Conservation (phyloP, 2,329 filamentous ascomycete species). For the Hypoxylon sp. region DNA sequence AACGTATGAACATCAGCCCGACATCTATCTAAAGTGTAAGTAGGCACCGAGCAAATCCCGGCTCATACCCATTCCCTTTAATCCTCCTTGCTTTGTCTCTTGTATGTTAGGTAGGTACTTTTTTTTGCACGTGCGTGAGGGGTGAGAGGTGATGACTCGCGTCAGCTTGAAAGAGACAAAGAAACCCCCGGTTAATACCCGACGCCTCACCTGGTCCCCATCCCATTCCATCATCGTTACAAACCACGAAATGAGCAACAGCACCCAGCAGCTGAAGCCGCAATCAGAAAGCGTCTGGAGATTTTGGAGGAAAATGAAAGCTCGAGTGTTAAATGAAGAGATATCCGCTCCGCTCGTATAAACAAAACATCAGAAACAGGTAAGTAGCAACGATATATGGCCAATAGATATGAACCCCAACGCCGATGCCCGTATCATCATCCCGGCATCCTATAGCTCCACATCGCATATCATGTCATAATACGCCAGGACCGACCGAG, state of each 20-base stretch:
- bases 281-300: background rate
- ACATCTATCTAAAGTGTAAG: background rate
- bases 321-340: slow-evolving; percentile 16
- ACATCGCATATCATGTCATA: slow-evolving; percentile 9
- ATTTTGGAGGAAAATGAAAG: slow-evolving; percentile 4
- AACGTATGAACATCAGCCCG: background rate
- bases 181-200: background rate
- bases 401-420: slow-evolving; percentile 5
- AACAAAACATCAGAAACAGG: slow-evolving; percentile 4
- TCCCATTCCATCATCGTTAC: background rate
- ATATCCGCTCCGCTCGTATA: slow-evolving; percentile 12
- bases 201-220: background rate
- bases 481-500: slow-evolving; percentile 26
- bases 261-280: background rate
- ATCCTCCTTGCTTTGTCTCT: background rate
- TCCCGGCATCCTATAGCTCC: background rate
- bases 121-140: background rate
- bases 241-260: background rate
- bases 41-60: background rate
- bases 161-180: slow-evolving; percentile 3
- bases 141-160: too few species aligned
- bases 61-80: background rate
- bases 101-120: too few species aligned
- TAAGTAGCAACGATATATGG: slow-evolving; percentile 21
- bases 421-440: slow-evolving; percentile 21